A percentile compares a stretch with the other conserved stretches of the same genome.
Evolutionary conservation across 495 filamentous ascomycete species (phyloP).

Genomic region (Talaromyces ruber): DNA sequence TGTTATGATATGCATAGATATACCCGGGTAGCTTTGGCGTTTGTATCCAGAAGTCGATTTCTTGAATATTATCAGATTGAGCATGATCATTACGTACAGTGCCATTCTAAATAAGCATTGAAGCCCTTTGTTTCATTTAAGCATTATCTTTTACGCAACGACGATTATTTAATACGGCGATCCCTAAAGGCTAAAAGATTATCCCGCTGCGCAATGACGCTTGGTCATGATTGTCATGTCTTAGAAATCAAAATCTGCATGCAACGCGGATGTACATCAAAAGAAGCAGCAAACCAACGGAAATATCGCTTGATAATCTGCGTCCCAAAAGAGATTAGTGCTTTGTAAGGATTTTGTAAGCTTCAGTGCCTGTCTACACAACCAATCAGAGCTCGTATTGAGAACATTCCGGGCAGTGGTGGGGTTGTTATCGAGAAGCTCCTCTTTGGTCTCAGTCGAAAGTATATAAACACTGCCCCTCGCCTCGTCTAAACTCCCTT

Average conservation of each 20-base stretch:
- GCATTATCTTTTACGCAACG: not conserved
- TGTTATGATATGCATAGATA: not conserved
- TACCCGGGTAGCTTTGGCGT: not conserved
- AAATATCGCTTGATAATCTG: not conserved
- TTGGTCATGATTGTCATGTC: not conserved
- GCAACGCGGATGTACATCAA: not conserved
- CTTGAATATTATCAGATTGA: not conserved
- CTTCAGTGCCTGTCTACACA: not conserved
- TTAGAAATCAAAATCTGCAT: not conserved
- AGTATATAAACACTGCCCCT: not conserved
- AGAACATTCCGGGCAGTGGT: not conserved
- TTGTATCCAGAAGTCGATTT: not conserved
- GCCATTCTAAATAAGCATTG: not conserved
- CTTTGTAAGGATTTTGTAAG: constrained; percentile 3
- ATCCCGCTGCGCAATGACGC: not conserved
- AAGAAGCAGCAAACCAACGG: not conserved
- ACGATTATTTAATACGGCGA: not conserved
- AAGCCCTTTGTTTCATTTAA: not conserved
- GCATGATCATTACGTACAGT: not conserved
- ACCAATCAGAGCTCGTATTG: not conserved
- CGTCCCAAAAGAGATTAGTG: not conserved
- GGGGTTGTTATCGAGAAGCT: not conserved
- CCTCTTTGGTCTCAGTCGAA: not conserved
- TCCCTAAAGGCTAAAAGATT: not conserved
- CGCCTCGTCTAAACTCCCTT: not conserved